These are phyloP conservation scores for Ophiostoma piceae DNA, from an alignment of 2,329 filamentous ascomycete species.

Conservation along the genomic window DNA sequence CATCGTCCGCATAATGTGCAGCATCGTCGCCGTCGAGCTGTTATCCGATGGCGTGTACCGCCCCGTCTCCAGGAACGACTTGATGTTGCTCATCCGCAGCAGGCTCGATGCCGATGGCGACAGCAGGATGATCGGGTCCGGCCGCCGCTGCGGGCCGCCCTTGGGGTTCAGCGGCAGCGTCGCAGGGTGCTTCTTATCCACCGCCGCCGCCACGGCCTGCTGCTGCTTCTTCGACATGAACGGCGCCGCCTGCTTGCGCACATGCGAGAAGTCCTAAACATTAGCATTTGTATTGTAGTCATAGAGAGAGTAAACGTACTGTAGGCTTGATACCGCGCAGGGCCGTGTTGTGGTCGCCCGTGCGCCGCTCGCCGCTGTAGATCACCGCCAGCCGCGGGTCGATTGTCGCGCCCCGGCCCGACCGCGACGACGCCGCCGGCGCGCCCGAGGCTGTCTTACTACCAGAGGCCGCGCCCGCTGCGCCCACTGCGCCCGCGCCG, in stretches of 20 bases:
- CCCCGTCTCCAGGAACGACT: conserved; percentile 83
- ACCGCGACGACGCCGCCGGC: conserved; percentile 45
- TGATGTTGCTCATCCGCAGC: conserved; percentile 91
- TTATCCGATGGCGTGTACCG: conserved; percentile 73
- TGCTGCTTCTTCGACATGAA: conserved; percentile 63
- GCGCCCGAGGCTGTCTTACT: conserved; percentile 36
- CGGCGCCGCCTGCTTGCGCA: conserved; percentile 75
- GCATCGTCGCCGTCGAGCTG: conserved; percentile 67
- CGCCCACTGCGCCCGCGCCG: conserved; percentile 30
- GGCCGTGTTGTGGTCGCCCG: conserved; percentile 87
- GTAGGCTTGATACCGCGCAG: conserved; percentile 83
- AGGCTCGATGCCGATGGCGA: conserved; percentile 93
- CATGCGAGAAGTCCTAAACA: conserved; percentile 83
- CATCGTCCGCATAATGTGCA: conserved; percentile 76
- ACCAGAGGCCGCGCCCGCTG: conserved; percentile 20
- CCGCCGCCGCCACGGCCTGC: conserved; percentile 30
- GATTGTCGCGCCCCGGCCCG: conserved; percentile 57
- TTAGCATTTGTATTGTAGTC: background rate
- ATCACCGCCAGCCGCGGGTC: conserved; percentile 82
- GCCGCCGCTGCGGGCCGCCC: conserved; percentile 44
- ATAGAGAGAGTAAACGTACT: conserved; percentile 54
- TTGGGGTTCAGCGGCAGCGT: conserved; percentile 50
- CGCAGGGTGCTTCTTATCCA: conserved; percentile 40
- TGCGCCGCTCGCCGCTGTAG: conserved; percentile 83
- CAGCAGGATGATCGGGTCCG: conserved; percentile 89